Conservation (phyloP, 2,329 filamentous ascomycete genomes). For the Diaporthe sp. region DNA sequence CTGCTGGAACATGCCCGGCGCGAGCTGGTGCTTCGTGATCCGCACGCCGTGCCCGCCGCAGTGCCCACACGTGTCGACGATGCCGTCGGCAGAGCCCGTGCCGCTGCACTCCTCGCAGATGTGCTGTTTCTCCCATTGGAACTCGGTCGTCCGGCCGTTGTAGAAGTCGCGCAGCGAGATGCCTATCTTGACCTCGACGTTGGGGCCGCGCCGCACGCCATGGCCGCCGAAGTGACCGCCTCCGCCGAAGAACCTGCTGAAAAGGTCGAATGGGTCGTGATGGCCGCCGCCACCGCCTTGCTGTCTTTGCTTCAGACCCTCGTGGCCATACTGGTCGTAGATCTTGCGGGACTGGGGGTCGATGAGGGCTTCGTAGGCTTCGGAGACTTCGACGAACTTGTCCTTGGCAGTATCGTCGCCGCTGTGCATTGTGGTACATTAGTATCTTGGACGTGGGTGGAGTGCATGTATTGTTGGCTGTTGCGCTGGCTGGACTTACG, state of each 20-base stretch:
- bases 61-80: constrained; percentile 82
- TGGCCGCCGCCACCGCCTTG: constrained; percentile 76
- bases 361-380: constrained; percentile 94
- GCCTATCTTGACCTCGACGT: constrained; percentile 87
- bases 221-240: constrained; percentile 85
- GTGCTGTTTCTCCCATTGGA: constrained; percentile 92
- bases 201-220: constrained; percentile 81
- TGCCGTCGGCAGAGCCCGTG: constrained; percentile 83
- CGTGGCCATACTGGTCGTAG: constrained; percentile 95
- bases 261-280: constrained; percentile 95
- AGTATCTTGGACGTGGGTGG: neutral
- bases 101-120: constrained; percentile 95
- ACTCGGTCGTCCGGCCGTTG: constrained; percentile 87
- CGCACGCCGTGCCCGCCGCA: constrained; percentile 88
- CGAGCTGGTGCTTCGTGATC: constrained; percentile 91
- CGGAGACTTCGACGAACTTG: constrained; percentile 93
- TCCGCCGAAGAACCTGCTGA: constrained; percentile 96
- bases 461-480: neutral
- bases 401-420: constrained; percentile 84
- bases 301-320: constrained; percentile 87
- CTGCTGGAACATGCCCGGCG: constrained; percentile 98
- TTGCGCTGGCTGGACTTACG: constrained; percentile 67
- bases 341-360: constrained; percentile 85
- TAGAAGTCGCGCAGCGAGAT: constrained; percentile 93
- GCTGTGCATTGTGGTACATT: constrained; percentile 56